A percentile compares a stretch with the other conserved stretches of the same genome.
These are phyloP conservation scores for Hericium rajendrae DNA, from an alignment of 768 basidiomycete genomes.

Conservation along the genomic window DNA sequence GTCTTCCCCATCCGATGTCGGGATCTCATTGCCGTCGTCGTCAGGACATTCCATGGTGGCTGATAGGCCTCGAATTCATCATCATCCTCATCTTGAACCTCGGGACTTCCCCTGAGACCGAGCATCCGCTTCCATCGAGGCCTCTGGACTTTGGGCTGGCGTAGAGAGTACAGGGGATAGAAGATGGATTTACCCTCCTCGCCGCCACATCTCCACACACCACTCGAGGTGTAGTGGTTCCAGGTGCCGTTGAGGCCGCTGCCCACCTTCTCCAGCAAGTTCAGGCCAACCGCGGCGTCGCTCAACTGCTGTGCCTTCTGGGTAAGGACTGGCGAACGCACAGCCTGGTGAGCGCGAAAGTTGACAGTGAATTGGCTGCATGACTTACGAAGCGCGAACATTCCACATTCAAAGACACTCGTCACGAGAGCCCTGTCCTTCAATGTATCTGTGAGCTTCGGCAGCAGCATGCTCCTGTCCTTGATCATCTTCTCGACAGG, in stretches of 20 bases:
- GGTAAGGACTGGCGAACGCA: not conserved
- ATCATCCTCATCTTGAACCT: not conserved
- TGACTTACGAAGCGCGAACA: not conserved
- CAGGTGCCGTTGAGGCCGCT: not conserved
- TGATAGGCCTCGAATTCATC: not conserved
- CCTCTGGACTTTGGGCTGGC: not conserved
- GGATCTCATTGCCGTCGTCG: not conserved
- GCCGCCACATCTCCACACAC: not conserved
- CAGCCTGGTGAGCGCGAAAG: not conserved
- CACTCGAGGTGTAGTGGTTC: not conserved
- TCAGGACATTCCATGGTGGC: not conserved
- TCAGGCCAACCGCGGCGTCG: not conserved
- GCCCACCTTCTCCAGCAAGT: not conserved
- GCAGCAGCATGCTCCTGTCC: not conserved
- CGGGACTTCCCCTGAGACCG: not conserved
- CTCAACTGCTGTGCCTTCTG: not conserved
- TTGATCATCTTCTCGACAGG: not conserved
- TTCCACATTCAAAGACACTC: not conserved
- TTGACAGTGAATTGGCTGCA: not conserved
- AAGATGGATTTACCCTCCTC: not conserved
- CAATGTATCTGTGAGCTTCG: not conserved
- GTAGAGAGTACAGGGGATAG: not conserved
- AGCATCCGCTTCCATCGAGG: not conserved
- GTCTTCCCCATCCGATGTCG: not conserved
- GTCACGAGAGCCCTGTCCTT: not conserved